phyloP scores from a whole-genome alignment of 441 rosid species.

The Rhodomyrtus psidioides region DNA sequence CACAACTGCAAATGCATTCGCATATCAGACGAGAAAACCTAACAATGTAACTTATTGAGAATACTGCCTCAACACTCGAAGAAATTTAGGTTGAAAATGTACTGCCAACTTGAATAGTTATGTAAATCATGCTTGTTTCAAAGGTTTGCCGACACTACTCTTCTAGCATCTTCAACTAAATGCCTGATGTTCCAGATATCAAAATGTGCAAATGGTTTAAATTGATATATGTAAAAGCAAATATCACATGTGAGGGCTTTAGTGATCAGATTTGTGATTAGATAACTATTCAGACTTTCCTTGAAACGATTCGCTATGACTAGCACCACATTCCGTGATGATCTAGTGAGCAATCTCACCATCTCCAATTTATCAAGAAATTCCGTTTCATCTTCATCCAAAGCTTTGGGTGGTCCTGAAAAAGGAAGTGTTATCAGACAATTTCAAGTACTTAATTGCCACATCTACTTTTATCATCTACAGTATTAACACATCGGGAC shows the following conservation, averaged over 20 bases:
- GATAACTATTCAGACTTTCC: background rate
- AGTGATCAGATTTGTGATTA: background rate
- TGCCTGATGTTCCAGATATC: background rate
- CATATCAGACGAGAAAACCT: background rate
- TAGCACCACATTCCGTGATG: background rate
- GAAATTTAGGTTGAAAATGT: background rate
- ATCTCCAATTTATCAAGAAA: slow-evolving; percentile 74
- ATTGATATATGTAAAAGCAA: background rate
- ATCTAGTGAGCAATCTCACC: slow-evolving; percentile 35
- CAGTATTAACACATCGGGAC: background rate
- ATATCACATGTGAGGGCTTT: background rate
- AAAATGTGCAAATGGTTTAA: background rate
- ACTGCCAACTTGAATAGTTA: background rate
- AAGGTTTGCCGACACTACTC: background rate
- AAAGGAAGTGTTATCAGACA: slow-evolving; percentile 2
- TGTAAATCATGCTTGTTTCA: background rate
- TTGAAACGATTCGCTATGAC: background rate
- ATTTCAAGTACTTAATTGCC: background rate
- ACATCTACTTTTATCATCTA: background rate
- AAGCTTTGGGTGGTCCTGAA: slow-evolving; percentile 88
- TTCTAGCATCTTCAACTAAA: background rate
- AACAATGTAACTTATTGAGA: background rate
- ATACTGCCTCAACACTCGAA: background rate
- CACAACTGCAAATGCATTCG: background rate
- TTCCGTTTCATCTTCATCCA: slow-evolving; percentile 96